phyloP scores from a whole-genome alignment of 129 eudicot species.

The Escallonia rubra region DNA sequence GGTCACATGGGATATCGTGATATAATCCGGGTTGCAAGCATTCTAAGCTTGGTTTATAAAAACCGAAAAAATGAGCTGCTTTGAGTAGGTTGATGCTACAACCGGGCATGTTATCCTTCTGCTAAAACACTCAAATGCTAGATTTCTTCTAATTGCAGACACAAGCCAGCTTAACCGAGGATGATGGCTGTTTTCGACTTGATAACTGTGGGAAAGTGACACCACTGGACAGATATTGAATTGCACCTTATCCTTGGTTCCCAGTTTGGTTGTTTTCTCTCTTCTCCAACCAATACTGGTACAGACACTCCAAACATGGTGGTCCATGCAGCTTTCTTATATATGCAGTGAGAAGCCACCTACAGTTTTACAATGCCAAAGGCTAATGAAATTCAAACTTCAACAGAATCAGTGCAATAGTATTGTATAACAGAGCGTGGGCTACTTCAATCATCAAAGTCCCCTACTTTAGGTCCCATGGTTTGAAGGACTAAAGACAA shows the following conservation, averaged over 20 bases:
- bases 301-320: slow-evolving; percentile 24
- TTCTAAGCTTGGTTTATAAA: neutral
- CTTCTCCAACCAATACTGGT: slow-evolving; percentile 29
- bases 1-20: too few species aligned
- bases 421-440: neutral
- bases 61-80: neutral
- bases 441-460: too few species aligned
- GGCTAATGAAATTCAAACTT: neutral
- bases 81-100: neutral
- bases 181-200: slow-evolving; percentile 15
- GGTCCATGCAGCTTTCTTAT: slow-evolving; percentile 38
- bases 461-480: too few species aligned
- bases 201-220: slow-evolving; percentile 44
- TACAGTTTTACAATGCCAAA: neutral
- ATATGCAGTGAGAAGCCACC: slow-evolving; percentile 26
- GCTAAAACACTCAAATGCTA: too few species aligned
- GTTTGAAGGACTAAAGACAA: neutral
- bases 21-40: neutral
- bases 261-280: neutral
- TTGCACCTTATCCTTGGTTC: slow-evolving; percentile 16
- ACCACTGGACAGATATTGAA: slow-evolving; percentile 9
- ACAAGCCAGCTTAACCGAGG: neutral
- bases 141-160: neutral
- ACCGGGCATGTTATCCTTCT: neutral
- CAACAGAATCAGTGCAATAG: neutral